Evolutionary conservation across 306 rosid species (phyloP).

Genomic region (Benincasa hispida): DNA sequence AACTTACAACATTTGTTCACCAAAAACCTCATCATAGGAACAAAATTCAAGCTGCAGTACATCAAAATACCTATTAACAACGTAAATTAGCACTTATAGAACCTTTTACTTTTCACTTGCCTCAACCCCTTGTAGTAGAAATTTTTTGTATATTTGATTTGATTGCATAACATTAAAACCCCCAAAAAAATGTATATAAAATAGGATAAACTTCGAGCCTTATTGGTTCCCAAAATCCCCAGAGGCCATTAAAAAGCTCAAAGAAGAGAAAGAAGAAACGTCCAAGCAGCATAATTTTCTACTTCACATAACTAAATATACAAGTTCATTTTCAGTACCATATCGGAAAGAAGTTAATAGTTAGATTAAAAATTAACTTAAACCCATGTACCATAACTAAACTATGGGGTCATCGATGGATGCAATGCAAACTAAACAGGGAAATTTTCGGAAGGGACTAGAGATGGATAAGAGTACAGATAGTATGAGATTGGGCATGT

Average conservation of each 20-base stretch:
- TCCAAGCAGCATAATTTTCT: background rate
- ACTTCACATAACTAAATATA: background rate
- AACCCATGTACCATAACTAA: background rate
- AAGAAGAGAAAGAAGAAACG: background rate
- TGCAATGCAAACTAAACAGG: background rate
- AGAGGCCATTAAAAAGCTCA: background rate
- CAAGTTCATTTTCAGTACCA: background rate
- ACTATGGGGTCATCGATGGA: background rate
- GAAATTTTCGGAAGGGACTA: background rate
- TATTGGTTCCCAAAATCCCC: background rate
- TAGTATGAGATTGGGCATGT: conserved; percentile 81
- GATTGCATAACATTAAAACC: background rate
- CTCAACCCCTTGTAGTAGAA: background rate
- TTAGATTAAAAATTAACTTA: background rate
- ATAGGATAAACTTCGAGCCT: background rate
- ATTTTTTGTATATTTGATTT: background rate
- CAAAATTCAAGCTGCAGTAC: no score
- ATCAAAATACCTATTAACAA: no score
- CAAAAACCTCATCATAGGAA: background rate
- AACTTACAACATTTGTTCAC: no score
- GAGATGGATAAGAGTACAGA: conserved; percentile 24
- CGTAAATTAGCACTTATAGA: background rate
- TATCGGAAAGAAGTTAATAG: background rate
- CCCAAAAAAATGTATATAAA: background rate
- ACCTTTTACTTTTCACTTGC: background rate